Percentiles rank a stretch among this genome's conserved stretches.
Conservation (phyloP, 306 rosid genomes). For the Gillenia trifoliata region DNA sequence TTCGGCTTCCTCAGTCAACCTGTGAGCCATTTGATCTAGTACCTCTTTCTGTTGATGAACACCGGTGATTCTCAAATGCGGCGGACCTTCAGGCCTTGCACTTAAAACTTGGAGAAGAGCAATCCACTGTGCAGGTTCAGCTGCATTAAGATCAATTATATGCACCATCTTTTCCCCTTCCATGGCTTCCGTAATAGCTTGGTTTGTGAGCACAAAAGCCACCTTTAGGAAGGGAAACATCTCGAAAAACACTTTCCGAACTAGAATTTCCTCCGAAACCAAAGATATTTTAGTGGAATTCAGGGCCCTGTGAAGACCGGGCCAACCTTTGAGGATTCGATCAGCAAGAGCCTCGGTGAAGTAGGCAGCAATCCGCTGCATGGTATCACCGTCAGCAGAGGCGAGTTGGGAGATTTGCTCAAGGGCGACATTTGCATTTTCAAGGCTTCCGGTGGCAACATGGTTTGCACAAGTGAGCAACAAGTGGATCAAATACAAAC, state of each 20-base stretch:
- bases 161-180: constrained; percentile 89
- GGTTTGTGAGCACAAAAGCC: constrained; percentile 64
- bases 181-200: constrained; percentile 81
- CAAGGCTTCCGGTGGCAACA: constrained; percentile 65
- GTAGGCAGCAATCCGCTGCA: constrained; percentile 81
- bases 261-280: constrained; percentile 63
- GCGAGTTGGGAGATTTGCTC: constrained; percentile 84
- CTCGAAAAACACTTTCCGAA: constrained; percentile 63
- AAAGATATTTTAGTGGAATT: constrained; percentile 55
- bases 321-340: constrained; percentile 71
- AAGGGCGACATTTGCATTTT: constrained; percentile 66
- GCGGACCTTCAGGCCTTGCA: constrained; percentile 80
- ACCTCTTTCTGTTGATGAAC: constrained; percentile 69
- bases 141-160: constrained; percentile 74
- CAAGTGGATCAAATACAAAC: constrained; percentile 70
- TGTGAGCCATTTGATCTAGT: constrained; percentile 69
- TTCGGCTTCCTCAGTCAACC: constrained; percentile 63
- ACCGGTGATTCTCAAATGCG: constrained; percentile 83
- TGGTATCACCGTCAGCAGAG: constrained; percentile 73
- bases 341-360: constrained; percentile 78
- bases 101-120: constrained; percentile 72
- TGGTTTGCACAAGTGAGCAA: constrained; percentile 76
- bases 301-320: constrained; percentile 74
- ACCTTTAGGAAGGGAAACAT: constrained; percentile 75
- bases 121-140: constrained; percentile 78